Conservation (phyloP, 2,329 filamentous ascomycete species). For the Catunica adiposa region DNA sequence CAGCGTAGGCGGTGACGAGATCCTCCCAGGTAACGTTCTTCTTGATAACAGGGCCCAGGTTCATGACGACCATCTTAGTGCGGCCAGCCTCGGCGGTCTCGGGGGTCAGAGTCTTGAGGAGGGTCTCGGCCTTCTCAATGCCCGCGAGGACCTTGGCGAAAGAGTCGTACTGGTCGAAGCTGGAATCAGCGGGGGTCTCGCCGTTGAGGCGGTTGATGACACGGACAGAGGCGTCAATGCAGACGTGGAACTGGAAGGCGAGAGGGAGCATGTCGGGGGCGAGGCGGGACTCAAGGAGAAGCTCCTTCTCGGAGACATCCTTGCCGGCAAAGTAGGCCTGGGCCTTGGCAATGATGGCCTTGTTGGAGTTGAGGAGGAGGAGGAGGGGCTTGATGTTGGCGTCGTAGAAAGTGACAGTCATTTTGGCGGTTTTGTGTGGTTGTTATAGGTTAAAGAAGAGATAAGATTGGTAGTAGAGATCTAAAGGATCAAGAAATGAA, state of each 20-base stretch:
- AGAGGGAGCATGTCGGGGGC: constrained; percentile 23
- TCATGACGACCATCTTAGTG: constrained; percentile 19
- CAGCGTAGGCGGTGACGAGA: constrained; percentile 23
- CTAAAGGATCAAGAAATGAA: neutral
- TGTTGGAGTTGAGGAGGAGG: neutral
- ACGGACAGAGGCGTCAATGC: neutral
- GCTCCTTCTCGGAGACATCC: neutral
- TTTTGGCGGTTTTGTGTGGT: constrained; percentile 3
- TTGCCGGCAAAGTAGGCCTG: constrained; percentile 1
- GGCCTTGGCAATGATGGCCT: constrained; percentile 9
- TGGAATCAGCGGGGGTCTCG: neutral
- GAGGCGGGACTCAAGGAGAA: constrained; percentile 17
- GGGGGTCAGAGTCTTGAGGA: constrained; percentile 2
- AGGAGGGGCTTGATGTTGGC: constrained; percentile 4
- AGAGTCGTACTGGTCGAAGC: constrained; percentile 1
- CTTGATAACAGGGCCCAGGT: constrained; percentile 17
- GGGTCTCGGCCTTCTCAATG: neutral
- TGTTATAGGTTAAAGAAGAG: neutral
- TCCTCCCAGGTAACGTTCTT: constrained; percentile 13
- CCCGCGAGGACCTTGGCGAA: neutral
- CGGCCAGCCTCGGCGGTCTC: constrained; percentile 20
- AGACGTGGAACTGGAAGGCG: constrained; percentile 19
- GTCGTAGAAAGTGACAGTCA: constrained; percentile 10
- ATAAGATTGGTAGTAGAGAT: neutral
- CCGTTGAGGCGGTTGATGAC: constrained; percentile 6